Base-by-base conservation (phyloP, 352 stramenopile species). In the Pythium myriotylum region DNA sequence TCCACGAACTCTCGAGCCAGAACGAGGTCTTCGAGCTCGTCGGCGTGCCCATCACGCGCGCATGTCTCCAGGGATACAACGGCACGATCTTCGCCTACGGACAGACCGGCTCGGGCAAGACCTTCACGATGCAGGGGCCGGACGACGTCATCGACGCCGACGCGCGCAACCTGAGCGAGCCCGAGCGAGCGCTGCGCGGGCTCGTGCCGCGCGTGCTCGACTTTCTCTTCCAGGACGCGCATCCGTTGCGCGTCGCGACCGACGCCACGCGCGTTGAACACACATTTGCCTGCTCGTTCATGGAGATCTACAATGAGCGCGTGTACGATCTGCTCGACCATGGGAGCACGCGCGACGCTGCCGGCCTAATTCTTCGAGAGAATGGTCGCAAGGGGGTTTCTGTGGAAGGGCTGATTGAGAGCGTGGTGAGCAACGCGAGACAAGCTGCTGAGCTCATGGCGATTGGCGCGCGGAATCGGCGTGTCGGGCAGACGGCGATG, bases 291-390 rank as follows among this genome's bases (percentile, higher is more conserved):
- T 92, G 84, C 72, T 96, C 90, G 0, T 98, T 97, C 65, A 72
- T 98, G 43, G 94, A 98, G 72, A 98, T 98, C 55, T 98, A 98
- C 74, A 98, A 98, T 67, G 94, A 98, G 70, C 80, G 87, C 29
- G 93, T 98, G 42, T 97, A 89, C 59, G 94, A 98, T 75, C 49
- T 98, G 23, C 77, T 98, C 19, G 81, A 96, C 41, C 77, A 68
- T 27, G 69, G 74, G 19, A 84, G 79, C 45, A 54, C 68, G 17
- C 82, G 81, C n/a, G 81, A 89, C 42, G 33, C 74, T 0, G 65
- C 72, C 2, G 85, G 84, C 0, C 64, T 94, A 13, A 79, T 84
- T 50, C 54, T 94, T n/a, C 61, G 84, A 16, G 86, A 94, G 54
- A 91, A 77, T 50, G 82, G 81, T 23, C 77, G 81, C 32, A 89